Evolutionary conservation across 441 rosid genomes (phyloP).

Genomic region (Mallotus japonicus): DNA sequence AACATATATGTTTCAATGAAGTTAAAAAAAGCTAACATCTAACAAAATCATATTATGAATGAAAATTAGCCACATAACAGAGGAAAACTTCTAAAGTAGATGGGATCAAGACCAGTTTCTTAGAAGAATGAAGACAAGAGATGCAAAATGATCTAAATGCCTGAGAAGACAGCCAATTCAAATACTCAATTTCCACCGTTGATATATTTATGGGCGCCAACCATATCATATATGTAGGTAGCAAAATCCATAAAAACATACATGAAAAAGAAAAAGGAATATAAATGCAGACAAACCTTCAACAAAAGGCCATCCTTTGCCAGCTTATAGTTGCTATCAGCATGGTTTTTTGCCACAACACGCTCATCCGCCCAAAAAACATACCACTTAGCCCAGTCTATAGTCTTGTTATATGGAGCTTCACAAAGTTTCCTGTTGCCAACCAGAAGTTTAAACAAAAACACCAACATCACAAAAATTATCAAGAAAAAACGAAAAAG

Average conservation of each 20-base stretch:
- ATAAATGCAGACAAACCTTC: slow-evolving; percentile 46
- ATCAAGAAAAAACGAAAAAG: slow-evolving; percentile 19
- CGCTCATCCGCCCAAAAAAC: slow-evolving; percentile 89
- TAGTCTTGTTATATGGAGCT: slow-evolving; percentile 77
- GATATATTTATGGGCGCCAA: background rate
- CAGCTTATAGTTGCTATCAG: slow-evolving; percentile 84
- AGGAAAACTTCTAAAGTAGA: background rate
- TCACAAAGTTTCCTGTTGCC: slow-evolving; percentile 73
- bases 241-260: background rate
- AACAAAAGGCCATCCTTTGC: slow-evolving; percentile 70
- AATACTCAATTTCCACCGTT: background rate
- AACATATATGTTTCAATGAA: background rate
- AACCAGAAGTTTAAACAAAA: slow-evolving; percentile 28
- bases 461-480: slow-evolving; percentile 25
- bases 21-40: background rate
- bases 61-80: slow-evolving; percentile 16
- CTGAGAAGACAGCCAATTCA: background rate
- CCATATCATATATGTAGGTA: background rate
- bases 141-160: slow-evolving; percentile 10
- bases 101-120: slow-evolving; percentile 9
- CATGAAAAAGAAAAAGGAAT: background rate
- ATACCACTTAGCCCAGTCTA: slow-evolving; percentile 89
- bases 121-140: slow-evolving; percentile 6
- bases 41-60: too few species aligned
- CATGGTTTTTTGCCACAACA: slow-evolving; percentile 71